phyloP scores from a whole-genome alignment of 2,329 filamentous ascomycete genomes.

The Cladosporium austrohemisphaericum region DNA sequence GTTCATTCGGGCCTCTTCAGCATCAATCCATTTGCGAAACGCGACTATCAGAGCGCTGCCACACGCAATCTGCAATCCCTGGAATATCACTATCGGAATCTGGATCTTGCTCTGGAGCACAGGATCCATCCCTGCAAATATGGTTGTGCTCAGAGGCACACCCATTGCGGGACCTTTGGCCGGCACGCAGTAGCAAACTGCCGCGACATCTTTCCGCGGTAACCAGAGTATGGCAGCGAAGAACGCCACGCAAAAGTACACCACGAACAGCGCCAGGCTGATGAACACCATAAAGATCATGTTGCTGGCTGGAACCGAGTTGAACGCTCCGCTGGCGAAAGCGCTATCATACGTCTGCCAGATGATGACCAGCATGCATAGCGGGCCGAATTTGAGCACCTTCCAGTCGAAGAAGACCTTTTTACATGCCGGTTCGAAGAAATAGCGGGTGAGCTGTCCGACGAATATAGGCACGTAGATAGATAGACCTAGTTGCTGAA shows the following conservation, averaged over 20 bases:
- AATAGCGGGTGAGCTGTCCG: conserved; percentile 58
- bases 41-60: conserved; percentile 41
- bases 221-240: conserved; percentile 53
- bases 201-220: conserved; percentile 60
- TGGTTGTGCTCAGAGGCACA: conserved; percentile 64
- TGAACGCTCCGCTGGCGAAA: conserved; percentile 62
- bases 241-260: conserved; percentile 63
- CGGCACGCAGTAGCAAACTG: conserved; percentile 69
- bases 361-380: conserved; percentile 48
- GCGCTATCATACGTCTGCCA: conserved; percentile 67
- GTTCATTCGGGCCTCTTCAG: conserved; percentile 50
- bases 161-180: conserved; percentile 70
- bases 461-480: conserved; percentile 60
- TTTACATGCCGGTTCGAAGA: conserved; percentile 52
- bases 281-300: conserved; percentile 66
- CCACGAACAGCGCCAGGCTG: conserved; percentile 58
- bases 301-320: conserved; percentile 55
- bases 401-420: conserved; percentile 51
- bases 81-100: conserved; percentile 60
- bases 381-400: conserved; percentile 42
- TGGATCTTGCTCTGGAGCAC: conserved; percentile 57
- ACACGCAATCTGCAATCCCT: conserved; percentile 42
- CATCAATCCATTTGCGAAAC: conserved; percentile 46
- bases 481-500: conserved; percentile 65
- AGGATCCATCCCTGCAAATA: conserved; percentile 58